Conservation (phyloP, 1,284 basidiomycete species). For the Fomitiporia mediterranea region DNA sequence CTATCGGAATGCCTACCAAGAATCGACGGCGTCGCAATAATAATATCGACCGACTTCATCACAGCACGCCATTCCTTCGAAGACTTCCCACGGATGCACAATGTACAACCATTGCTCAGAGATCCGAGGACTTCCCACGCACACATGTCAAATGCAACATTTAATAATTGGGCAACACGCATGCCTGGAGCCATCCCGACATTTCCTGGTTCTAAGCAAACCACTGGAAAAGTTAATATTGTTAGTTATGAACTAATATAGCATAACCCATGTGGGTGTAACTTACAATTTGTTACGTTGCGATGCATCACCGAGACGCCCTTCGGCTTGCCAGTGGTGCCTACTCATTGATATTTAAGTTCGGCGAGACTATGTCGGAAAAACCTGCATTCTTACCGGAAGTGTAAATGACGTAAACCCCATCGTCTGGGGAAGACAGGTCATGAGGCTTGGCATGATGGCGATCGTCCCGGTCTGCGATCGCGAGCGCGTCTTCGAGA, state of each 20-base stretch:
- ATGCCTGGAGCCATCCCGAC: constrained; percentile 49
- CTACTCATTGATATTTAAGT: constrained; percentile 26
- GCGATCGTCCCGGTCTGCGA: constrained; percentile 26
- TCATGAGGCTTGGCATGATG: constrained; percentile 35
- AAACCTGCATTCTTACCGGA: constrained; percentile 40
- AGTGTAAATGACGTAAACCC: constrained; percentile 57
- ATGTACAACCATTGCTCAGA: constrained; percentile 50
- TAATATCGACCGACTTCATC: constrained; percentile 52
- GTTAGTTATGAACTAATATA: constrained; percentile 12
- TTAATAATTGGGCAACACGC: constrained; percentile 54
- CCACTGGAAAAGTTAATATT: no score
- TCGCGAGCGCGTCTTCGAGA: constrained; percentile 38
- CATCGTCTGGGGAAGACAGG: constrained; percentile 38
- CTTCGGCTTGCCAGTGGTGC: constrained; percentile 55
- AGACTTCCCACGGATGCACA: constrained; percentile 50
- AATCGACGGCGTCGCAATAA: constrained; percentile 52
- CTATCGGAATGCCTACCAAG: constrained; percentile 30
- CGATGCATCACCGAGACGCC: constrained; percentile 54
- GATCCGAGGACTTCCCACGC: constrained; percentile 59
- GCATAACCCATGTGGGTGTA: neutral
- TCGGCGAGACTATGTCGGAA: neutral
- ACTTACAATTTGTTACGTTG: constrained; percentile 54
- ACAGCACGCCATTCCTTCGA: constrained; percentile 52
- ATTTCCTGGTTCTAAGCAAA: constrained; percentile 50
- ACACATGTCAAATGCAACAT: constrained; percentile 60